These are phyloP conservation scores for Echria macrotheca DNA, from an alignment of 495 filamentous ascomycete genomes.

Conservation along the genomic window DNA sequence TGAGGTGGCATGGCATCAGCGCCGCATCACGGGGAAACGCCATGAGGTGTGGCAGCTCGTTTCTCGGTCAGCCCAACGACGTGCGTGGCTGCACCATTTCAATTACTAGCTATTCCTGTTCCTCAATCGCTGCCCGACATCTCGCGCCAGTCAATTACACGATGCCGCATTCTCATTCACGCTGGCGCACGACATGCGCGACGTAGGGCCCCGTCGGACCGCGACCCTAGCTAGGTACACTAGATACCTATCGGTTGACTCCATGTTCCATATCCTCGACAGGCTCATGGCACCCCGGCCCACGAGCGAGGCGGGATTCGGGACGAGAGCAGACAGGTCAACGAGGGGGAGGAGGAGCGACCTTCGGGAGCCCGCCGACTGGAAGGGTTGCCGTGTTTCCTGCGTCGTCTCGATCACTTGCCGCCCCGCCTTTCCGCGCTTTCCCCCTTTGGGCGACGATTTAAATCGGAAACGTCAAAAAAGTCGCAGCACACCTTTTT, in stretches of 20 bases:
- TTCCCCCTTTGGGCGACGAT: slow-evolving; percentile 25
- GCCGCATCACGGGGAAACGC: slow-evolving; percentile 14
- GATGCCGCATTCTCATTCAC: background rate
- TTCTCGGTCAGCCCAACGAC: slow-evolving; percentile 15
- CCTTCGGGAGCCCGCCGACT: slow-evolving; percentile 13
- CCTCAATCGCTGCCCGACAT: slow-evolving; percentile 4
- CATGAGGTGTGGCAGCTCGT: slow-evolving; percentile 14
- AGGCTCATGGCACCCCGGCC: no score
- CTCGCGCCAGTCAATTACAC: background rate
- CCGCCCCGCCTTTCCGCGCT: slow-evolving; percentile 23
- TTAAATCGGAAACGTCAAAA: slow-evolving; percentile 27
- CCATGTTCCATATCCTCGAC: background rate
- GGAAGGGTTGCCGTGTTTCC: slow-evolving; percentile 15
- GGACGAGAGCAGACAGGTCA: background rate
- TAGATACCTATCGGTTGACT: background rate
- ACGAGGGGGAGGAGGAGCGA: no score
- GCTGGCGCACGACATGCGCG: background rate
- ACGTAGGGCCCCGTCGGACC: background rate
- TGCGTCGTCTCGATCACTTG: slow-evolving; percentile 22
- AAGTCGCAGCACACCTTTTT: slow-evolving; percentile 26
- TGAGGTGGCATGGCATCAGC: slow-evolving; percentile 18
- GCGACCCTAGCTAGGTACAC: background rate
- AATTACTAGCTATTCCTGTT: background rate
- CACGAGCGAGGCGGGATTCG: background rate
- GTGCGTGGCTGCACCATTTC: slow-evolving; percentile 1